Evolutionary conservation across 371 early-diverging fungal genomes (phyloP).

Genomic region (Rhizoclosmatium hyalinum): DNA sequence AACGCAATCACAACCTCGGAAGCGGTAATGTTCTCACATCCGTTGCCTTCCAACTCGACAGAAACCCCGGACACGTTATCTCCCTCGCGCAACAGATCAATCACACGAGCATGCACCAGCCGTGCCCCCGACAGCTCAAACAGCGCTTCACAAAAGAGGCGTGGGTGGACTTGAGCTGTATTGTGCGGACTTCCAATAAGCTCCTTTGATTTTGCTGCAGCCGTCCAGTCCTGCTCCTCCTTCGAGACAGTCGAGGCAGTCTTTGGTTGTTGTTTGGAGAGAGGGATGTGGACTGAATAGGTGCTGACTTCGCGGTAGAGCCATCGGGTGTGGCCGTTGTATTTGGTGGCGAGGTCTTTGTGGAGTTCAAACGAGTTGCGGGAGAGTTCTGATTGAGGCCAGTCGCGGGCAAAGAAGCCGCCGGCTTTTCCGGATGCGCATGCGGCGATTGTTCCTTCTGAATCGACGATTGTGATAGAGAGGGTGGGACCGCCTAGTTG

Average conservation of each 20-base stretch:
- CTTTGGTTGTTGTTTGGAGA: not conserved
- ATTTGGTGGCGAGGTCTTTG: slow-evolving; percentile 59
- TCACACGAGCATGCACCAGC: slow-evolving; percentile 16
- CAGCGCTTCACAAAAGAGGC: slow-evolving; percentile 51
- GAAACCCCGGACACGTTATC: not conserved
- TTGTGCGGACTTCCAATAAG: slow-evolving; percentile 55
- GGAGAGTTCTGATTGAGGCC: slow-evolving; percentile 59
- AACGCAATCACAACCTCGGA: slow-evolving; percentile 17
- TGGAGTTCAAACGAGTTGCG: slow-evolving; percentile 69
- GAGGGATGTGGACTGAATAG: slow-evolving; percentile 40
- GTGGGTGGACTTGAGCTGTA: slow-evolving; percentile 72
- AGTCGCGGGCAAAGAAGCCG: slow-evolving; percentile 74
- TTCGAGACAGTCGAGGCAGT: not conserved
- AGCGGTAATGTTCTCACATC: not conserved
- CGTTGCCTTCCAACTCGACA: not conserved
- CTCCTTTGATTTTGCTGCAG: not conserved
- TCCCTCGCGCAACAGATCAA: not conserved
- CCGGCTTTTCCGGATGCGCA: slow-evolving; percentile 76
- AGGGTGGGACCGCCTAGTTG: slow-evolving; percentile 32
- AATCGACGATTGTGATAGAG: slow-evolving; percentile 64
- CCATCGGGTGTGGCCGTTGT: slow-evolving; percentile 60
- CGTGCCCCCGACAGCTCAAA: slow-evolving; percentile 19
- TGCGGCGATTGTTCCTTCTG: slow-evolving; percentile 61
- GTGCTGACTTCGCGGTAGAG: slow-evolving; percentile 69
- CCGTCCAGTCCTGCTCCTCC: not conserved